Conservation (phyloP, 192 early-diverging fungal species). For the Geranomyces michiganensis region DNA sequence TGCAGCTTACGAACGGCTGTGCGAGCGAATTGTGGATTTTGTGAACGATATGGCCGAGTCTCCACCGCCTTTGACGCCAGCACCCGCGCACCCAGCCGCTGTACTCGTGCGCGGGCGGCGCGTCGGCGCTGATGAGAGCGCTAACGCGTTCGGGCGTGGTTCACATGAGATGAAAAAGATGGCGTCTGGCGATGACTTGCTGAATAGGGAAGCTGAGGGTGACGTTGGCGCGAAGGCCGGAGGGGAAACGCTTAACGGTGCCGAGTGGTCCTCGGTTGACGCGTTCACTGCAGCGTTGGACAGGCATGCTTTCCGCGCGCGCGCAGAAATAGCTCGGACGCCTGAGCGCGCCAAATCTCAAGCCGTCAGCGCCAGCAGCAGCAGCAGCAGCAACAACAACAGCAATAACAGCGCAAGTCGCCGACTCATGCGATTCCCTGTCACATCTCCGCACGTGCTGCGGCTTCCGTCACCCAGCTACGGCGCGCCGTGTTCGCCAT, state of each 20-base stretch:
- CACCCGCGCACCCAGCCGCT: too few relatives aligned
- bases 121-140: neutral
- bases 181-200: neutral
- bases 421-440: neutral
- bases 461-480: neutral
- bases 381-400: too few relatives aligned
- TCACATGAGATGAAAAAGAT: neutral
- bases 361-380: too few relatives aligned
- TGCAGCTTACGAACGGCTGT: neutral
- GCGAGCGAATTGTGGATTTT: conserved; percentile 4
- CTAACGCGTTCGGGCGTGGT: neutral
- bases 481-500: neutral
- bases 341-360: conserved; percentile 13
- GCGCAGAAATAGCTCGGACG: conserved; percentile 18
- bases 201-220: neutral
- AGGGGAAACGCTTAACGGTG: too few relatives aligned
- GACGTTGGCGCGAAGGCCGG: neutral
- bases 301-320: conserved; percentile 17
- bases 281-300: neutral
- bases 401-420: neutral
- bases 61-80: neutral
- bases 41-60: neutral
- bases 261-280: too few relatives aligned
- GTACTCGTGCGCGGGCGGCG: too few relatives aligned
- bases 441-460: neutral